Base-by-base conservation (phyloP, 2,329 filamentous ascomycete genomes). In the Fusarium incarnatum region DNA sequence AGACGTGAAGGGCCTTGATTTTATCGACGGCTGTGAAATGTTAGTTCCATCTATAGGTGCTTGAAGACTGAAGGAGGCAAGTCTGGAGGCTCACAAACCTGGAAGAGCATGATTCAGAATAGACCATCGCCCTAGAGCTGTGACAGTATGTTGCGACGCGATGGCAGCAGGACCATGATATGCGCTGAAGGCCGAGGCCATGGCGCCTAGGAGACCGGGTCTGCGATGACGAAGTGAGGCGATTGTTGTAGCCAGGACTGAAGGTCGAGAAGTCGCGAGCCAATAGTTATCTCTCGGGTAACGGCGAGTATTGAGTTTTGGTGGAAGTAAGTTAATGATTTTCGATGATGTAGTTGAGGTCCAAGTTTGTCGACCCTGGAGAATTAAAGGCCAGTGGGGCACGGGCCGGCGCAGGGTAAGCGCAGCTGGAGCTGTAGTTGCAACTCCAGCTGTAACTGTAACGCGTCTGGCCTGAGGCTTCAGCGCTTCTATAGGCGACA, bases 1-100 rank as follows among this genome's bases (percentile, higher is more conserved):
- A 98, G 73, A 99, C 88, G 78, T 98, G 95, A 55, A 99, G 89
- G 11, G 89, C 83, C 78, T 89, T 93, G 80, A 98, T 91, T 58
- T 88, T 84, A 44, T 91, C 85, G 13, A 89, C 85, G 32, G 88
- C 87, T 88, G 70, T 71, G 12, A 8, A 23, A 12, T 27, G 56
- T 68, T 34, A 67, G 58, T 42, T 27, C 13, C 37, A 56, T 50
- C 15, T 76, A 57, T 75, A 67, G 47, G 34, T 34, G 30, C 27
- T 10, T 25, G 13, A 34, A 12, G n/a, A 55, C n/a, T 18, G 7
- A 3, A n/a, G 22, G 44, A 4, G 11, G 18, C 15, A 40, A 9
- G 15, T 25, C n/a, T 4, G 34, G 27, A 34, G 22, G 4, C 6
- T n/a, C 10, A 75, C 83, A 64, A 79, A 92, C 89, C 81, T 74